Base-by-base conservation (phyloP, 2,329 filamentous ascomycete species). In the Chaetoscypha palmicola region DNA sequence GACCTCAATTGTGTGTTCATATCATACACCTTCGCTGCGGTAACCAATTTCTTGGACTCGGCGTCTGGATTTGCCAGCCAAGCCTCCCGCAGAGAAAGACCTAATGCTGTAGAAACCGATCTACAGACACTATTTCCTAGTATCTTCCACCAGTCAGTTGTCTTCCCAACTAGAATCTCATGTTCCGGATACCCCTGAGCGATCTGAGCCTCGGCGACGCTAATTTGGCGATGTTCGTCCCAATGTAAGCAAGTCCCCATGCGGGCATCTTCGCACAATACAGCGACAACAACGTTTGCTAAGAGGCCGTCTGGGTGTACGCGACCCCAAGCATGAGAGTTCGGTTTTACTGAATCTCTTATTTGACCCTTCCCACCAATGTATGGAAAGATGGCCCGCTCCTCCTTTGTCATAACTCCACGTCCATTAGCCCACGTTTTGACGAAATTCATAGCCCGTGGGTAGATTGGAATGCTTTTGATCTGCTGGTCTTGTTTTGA, bases 91-190 rank as follows among this genome's bases (percentile, higher is more conserved):
- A 89, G 64, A 8, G 71, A 67, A 3, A 85, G 56, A 0, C 86
- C 86, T 1, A 89, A 60, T 0, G 78, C 77, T 14, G 88, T 62
- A 0, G 84, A 76, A 1, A 86, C 74, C 19, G 77, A 74, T 7
- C 85, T 68, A 2, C 85, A 77, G 0, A 94, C 86, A 21, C 81
- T 86, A 60, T 94, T 94, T 0, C 87, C 87, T 0, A 90, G 69
- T 16, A 86, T 76, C 43, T 71, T 74, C 66, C 76, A 80, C 57
- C 86, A 81, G 1, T 79, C 66, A 0, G 28, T 8, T 0, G 71
- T 60, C 0, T 42, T 56, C 0, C 86, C 86, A 1, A 90, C 61
- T 1, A 94, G 60, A 0, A 90, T 72, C 45, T 91, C 86, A 4
- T 79, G 51, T 43, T 91, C 83, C 0, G 70, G 77, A 31, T 84